phyloP scores from a whole-genome alignment of 805 yeast species.

The Metschnikowia bowlesiae region DNA sequence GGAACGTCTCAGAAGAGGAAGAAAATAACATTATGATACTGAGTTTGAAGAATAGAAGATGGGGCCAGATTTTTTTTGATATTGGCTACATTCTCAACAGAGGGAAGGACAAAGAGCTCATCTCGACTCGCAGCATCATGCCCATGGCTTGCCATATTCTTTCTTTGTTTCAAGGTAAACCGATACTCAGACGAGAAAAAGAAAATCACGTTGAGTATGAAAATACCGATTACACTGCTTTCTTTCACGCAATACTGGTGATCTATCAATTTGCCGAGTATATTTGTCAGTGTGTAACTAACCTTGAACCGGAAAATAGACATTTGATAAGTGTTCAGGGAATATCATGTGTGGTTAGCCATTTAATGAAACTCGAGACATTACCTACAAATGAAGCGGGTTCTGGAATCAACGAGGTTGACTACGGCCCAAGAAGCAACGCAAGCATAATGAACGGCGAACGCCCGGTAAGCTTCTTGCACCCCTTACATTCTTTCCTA shows the following conservation, averaged over 20 bases:
- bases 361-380: conserved; percentile 27
- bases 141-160: conserved; percentile 62
- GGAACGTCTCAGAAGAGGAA: conserved; percentile 35
- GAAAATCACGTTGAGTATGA: conserved; percentile 87
- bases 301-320: conserved; percentile 13
- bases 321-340: conserved; percentile 22
- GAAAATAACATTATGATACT: conserved; percentile 15
- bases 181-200: conserved; percentile 69
- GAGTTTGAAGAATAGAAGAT: conserved; percentile 61
- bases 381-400: background rate
- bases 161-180: conserved; percentile 70
- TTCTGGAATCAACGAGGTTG: conserved; percentile 9
- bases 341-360: conserved; percentile 26
- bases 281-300: conserved; percentile 43
- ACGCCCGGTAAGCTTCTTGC: conserved; percentile 63
- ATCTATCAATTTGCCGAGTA: conserved; percentile 58
- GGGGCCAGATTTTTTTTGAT: conserved; percentile 78
- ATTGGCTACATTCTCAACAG: conserved; percentile 72
- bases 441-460: conserved; percentile 13
- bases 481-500: conserved; percentile 72
- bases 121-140: conserved; percentile 45
- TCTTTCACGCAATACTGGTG: conserved; percentile 64
- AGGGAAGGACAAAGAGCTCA: conserved; percentile 49
- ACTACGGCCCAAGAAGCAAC: conserved; percentile 14
- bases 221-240: conserved; percentile 72